Percentiles rank a stretch among this genome's conserved stretches.
These are phyloP conservation scores for Corylus americana DNA, from an alignment of 306 rosid species.

Conservation along the genomic window DNA sequence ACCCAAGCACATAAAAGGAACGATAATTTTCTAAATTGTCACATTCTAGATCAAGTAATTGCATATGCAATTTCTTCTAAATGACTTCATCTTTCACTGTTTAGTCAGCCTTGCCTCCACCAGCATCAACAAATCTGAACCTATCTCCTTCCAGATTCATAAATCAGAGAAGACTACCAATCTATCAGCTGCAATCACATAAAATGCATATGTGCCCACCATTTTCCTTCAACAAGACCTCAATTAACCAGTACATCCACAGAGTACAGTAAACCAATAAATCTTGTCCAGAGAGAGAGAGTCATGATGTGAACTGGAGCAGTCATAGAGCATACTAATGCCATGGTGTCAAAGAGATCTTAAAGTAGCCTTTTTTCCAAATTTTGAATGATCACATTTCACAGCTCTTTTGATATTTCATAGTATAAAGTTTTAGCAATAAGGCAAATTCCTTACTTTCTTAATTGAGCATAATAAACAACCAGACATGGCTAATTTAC, in stretches of 20 bases:
- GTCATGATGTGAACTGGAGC: not conserved
- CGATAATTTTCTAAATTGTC: not conserved
- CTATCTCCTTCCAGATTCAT: not conserved
- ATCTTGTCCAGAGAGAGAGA: not conserved
- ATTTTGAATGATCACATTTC: too few relatives aligned
- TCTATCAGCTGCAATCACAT: conserved; percentile 2
- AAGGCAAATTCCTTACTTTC: not conserved
- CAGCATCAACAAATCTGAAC: not conserved
- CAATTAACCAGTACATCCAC: not conserved
- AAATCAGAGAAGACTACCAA: conserved; percentile 1
- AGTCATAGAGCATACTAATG: not conserved
- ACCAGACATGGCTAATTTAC: not conserved
- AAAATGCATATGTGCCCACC: not conserved
- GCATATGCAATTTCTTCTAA: not conserved
- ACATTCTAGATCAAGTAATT: not conserved
- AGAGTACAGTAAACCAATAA: not conserved
- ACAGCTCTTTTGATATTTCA: not conserved
- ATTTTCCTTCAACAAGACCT: not conserved
- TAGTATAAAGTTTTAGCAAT: not conserved
- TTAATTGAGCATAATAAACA: not conserved
- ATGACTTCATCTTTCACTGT: not conserved
- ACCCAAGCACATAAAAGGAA: not conserved
- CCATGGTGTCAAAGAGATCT: not conserved
- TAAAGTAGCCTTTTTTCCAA: not conserved
- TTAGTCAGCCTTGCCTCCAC: not conserved